Evolutionary conservation across 2,329 filamentous ascomycete genomes (phyloP), one percentile per base, ranked within the genome.

Genomic region (Shiraia bambusicola): DNA sequence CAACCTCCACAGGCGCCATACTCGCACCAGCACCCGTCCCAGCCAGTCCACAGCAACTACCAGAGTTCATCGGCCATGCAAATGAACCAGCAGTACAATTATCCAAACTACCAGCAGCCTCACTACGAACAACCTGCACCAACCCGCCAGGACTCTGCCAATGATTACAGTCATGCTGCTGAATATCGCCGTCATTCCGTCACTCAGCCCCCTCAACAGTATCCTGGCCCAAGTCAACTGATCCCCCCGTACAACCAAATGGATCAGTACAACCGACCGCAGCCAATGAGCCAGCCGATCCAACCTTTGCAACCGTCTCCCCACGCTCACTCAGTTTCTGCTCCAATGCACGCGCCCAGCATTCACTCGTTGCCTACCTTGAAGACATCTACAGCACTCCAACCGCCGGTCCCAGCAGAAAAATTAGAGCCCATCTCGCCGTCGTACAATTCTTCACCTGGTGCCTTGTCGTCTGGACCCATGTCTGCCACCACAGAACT

Each of bases 381-480:
- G 38, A 70, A 72, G 47, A 70, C 71, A 1, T 47, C 19, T 22
- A 22, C 8, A 5, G 19, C 19, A 22, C 19, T 71, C 41, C 63
- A 69, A 28, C 59, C 65, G 2, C 60, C 56, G 22, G 55, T 55
- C 2, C 50, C 42, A 36, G 45, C 46, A 15, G 59, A 71, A 3
- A 70, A 69, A 42, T 49, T 71, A 28, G 72, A 75, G 40, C 69
- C 71, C 4, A 61, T 69, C 3, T 74, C 73, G n/a, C 73, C 73
- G 0, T 60, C 66, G n/a, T 72, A 71, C 36, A 59, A 65, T 22
- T 68, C 65, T 13, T 66, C 65, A 40, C 66, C 61, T 37, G 57
- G 59, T 40, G 46, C 50, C 3, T 47, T 66, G 34, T 63, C 59
- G 34, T 51, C 56, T 10, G 60, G 50, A 28, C 49, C 61, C 33